Evolutionary conservation across 441 rosid genomes (phyloP).

Genomic region (Jatropha podagrica): DNA sequence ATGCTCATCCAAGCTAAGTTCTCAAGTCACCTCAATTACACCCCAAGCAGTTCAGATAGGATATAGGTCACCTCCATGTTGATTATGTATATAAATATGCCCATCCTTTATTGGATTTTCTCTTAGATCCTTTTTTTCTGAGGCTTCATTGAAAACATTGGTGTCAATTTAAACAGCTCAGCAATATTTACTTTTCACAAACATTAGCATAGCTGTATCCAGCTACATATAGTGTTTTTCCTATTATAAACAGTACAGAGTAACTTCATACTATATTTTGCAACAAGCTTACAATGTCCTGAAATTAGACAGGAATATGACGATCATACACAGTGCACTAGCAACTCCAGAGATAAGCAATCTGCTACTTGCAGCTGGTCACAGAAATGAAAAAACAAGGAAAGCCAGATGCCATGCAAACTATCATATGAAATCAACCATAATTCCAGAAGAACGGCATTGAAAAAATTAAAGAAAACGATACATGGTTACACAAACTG

Average conservation of each 20-base stretch:
- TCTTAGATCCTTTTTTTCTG: no score
- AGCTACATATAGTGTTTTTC: neutral
- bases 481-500: neutral
- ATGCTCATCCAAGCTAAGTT: neutral
- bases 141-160: neutral
- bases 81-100: neutral
- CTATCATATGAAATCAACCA: neutral
- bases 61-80: neutral
- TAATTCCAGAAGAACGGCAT: neutral
- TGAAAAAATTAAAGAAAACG: neutral
- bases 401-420: neutral
- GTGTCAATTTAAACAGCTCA: neutral
- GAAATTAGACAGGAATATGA: neutral
- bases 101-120: neutral
- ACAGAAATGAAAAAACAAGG: neutral
- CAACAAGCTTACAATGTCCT: neutral
- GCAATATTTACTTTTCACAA: neutral
- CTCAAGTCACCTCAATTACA: neutral
- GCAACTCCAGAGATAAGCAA: neutral
- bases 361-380: neutral
- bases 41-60: neutral
- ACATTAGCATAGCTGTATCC: neutral
- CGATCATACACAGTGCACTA: neutral
- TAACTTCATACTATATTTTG: neutral
- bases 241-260: neutral